Conservation (phyloP, 805 yeast genomes). For the Zygosaccharomyces rouxii region DNA sequence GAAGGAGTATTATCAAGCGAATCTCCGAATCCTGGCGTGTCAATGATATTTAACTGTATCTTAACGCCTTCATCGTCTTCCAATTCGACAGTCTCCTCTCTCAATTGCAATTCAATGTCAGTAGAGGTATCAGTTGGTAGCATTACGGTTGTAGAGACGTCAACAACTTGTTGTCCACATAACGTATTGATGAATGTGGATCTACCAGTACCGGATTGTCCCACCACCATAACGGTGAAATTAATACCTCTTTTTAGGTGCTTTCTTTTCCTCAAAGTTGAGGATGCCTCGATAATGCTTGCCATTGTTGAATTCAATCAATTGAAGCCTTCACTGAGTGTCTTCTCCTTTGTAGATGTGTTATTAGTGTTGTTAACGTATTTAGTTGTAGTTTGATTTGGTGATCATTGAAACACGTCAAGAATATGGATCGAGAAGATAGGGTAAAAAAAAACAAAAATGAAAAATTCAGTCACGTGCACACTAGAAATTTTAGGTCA, state of each 20-base stretch:
- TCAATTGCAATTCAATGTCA: constrained; percentile 53
- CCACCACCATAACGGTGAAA: constrained; percentile 82
- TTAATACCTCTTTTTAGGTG: constrained; percentile 78
- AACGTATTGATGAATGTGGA: constrained; percentile 89
- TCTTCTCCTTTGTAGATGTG: not conserved
- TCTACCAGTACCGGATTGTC: constrained; percentile 83
- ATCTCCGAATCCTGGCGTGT: constrained; percentile 82
- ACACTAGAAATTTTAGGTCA: not conserved
- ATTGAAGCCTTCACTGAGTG: not conserved
- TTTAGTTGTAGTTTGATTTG: not conserved
- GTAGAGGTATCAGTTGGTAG: constrained; percentile 48
- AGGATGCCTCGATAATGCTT: constrained; percentile 46
- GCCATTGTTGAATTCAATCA: constrained; percentile 35
- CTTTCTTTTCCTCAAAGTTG: constrained; percentile 67
- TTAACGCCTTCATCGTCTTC: constrained; percentile 85
- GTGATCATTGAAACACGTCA: constrained; percentile 8
- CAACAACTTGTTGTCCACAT: constrained; percentile 84
- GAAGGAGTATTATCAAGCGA: constrained; percentile 63
- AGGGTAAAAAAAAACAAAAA: too few relatives aligned
- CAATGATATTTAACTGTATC: constrained; percentile 69
- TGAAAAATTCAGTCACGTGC: too few relatives aligned
- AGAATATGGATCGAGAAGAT: not conserved
- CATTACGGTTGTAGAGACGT: constrained; percentile 56
- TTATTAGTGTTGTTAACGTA: not conserved
- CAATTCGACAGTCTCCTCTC: constrained; percentile 78